Percentiles rank a stretch among this genome's conserved stretches.
Conservation (phyloP, 1,284 basidiomycete genomes). For the Moniliophthora roreri region DNA sequence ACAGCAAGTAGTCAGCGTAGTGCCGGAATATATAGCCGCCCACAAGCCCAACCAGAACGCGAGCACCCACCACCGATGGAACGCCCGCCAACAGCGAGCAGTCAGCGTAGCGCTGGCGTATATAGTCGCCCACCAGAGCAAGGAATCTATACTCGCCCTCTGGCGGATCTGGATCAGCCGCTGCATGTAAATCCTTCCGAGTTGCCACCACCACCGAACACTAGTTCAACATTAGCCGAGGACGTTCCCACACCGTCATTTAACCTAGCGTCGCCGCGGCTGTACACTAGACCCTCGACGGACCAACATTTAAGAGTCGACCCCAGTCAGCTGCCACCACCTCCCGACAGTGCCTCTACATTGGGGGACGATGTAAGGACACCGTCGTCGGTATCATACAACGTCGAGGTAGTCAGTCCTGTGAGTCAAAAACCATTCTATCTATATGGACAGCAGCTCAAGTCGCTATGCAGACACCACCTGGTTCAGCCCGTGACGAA, state of each 20-base stretch:
- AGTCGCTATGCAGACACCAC: constrained; percentile 8
- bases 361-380: background rate
- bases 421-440: background rate
- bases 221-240: background rate
- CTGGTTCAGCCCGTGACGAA: constrained; percentile 8
- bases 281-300: no score
- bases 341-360: background rate
- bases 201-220: constrained; percentile 1
- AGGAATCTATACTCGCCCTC: no score
- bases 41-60: no score
- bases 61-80: no score
- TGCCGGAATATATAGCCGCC: no score
- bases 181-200: background rate
- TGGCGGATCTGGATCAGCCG: background rate
- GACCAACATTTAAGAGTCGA: background rate
- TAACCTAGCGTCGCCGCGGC: no score
- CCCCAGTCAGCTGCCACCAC: background rate
- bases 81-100: no score
- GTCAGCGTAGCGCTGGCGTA: no score
- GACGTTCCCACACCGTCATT: background rate
- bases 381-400: background rate
- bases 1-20: no score
- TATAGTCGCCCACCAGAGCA: no score
- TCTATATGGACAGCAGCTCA: background rate
- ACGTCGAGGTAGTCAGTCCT: background rate